Conservation (phyloP, 2,329 filamentous ascomycete genomes). For the Diaporthe amygdali region DNA sequence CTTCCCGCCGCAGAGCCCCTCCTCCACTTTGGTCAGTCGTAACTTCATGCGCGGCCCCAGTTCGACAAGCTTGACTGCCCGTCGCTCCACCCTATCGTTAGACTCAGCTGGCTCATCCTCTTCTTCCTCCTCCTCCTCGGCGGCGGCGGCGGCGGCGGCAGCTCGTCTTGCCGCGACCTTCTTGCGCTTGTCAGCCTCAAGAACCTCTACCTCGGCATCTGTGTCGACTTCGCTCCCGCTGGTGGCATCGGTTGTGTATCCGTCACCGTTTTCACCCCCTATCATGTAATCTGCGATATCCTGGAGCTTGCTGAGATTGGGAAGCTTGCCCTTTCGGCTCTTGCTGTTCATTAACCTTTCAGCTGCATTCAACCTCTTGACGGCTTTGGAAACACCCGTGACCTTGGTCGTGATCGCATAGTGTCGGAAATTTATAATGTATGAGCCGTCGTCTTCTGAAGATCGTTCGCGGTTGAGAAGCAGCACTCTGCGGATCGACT, state of each 20-base stretch:
- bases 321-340: conserved; percentile 73
- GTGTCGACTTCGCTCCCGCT: conserved; percentile 94
- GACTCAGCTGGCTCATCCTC: conserved; percentile 41
- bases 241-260: conserved; percentile 84
- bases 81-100: conserved; percentile 72
- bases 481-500: conserved; percentile 90
- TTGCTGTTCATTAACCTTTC: conserved; percentile 74
- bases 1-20: conserved; percentile 87
- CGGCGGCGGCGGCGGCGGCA: conserved; percentile 47
- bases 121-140: conserved; percentile 51
- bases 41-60: conserved; percentile 89
- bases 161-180: conserved; percentile 56
- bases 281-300: conserved; percentile 96
- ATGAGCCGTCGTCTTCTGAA: conserved; percentile 63
- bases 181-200: conserved; percentile 68
- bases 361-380: conserved; percentile 83
- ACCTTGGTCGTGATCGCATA: conserved; percentile 93
- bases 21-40: conserved; percentile 93
- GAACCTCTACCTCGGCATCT: conserved; percentile 92
- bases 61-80: conserved; percentile 90
- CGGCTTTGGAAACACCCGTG: conserved; percentile 81
- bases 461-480: conserved; percentile 82
- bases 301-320: conserved; percentile 87
- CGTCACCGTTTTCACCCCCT: conserved; percentile 75
- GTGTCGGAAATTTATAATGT: conserved; percentile 87